Conservation (phyloP, 169 alveolate genomes). For the Theileria equi region DNA sequence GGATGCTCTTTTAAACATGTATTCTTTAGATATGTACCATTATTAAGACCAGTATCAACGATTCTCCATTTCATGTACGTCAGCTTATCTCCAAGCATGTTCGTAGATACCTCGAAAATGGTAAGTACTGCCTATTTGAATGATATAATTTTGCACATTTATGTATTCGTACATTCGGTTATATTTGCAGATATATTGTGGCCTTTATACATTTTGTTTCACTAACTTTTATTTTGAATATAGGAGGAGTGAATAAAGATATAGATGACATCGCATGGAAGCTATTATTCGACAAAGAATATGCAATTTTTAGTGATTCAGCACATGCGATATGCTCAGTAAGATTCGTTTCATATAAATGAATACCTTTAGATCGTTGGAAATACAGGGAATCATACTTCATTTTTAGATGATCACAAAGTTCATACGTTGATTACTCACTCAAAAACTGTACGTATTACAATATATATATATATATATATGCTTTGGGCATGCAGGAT, state of each 20-base stretch:
- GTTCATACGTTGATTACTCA: neutral
- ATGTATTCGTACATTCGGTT: too few relatives aligned
- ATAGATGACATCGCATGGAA: slow-evolving; percentile 31
- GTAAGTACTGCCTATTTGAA: neutral
- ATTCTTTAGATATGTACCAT: neutral
- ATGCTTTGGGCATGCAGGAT: slow-evolving; percentile 2
- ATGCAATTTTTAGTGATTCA: slow-evolving; percentile 16
- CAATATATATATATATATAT: neutral
- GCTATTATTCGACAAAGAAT: slow-evolving; percentile 37
- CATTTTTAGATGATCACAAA: neutral
- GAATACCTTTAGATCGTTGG: neutral
- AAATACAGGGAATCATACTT: neutral
- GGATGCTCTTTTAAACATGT: neutral
- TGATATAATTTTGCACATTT: neutral
- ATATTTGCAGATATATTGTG: too few relatives aligned
- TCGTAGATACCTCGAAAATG: slow-evolving; percentile 8
- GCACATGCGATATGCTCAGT: slow-evolving; percentile 49
- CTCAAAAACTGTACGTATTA: neutral
- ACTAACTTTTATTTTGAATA: neutral
- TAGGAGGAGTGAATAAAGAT: slow-evolving; percentile 14
- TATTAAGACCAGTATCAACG: slow-evolving; percentile 2
- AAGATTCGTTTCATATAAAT: neutral
- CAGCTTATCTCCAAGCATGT: slow-evolving; percentile 13
- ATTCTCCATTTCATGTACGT: neutral
- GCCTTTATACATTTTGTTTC: too few relatives aligned